A percentile compares a stretch with the other conserved stretches of the same genome.
Conservation (phyloP, 2,329 filamentous ascomycete species). For the Claviceps cyperi region DNA sequence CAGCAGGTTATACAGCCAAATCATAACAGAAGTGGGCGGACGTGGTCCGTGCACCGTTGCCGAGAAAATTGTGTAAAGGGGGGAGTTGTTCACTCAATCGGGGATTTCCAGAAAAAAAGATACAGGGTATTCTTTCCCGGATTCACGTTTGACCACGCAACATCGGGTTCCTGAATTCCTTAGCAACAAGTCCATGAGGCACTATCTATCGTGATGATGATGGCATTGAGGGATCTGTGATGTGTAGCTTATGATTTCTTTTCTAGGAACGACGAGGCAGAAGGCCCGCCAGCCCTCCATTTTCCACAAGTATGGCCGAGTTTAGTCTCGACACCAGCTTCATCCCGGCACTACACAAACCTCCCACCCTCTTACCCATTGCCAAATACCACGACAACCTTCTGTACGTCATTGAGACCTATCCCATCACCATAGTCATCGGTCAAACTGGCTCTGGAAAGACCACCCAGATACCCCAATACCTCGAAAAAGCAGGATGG, state of each 20-base stretch:
- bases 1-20: no score
- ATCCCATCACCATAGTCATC: conserved; percentile 74
- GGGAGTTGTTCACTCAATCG: not conserved
- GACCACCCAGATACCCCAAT: conserved; percentile 91
- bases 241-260: not conserved
- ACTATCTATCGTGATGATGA: not conserved
- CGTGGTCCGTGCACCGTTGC: no score
- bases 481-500: conserved; percentile 79
- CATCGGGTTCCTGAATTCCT: not conserved
- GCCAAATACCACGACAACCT: conserved; percentile 66
- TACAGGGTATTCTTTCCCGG: not conserved
- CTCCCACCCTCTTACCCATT: conserved; percentile 71
- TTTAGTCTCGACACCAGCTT: conserved; percentile 42
- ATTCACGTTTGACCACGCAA: not conserved
- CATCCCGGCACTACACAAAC: conserved; percentile 78
- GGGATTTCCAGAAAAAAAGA: not conserved
- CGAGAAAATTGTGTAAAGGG: no score
- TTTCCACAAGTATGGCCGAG: conserved; percentile 31
- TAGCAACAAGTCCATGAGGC: not conserved
- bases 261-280: not conserved
- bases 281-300: not conserved
- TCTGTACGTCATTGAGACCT: conserved; percentile 74
- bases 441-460: conserved; percentile 93
- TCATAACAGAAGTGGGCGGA: no score
- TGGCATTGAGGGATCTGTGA: not conserved